Evolutionary conservation across 1,284 basidiomycete species (phyloP), one percentile per base, ranked within the genome.

Genomic region (Fistulinella staudtii): DNA sequence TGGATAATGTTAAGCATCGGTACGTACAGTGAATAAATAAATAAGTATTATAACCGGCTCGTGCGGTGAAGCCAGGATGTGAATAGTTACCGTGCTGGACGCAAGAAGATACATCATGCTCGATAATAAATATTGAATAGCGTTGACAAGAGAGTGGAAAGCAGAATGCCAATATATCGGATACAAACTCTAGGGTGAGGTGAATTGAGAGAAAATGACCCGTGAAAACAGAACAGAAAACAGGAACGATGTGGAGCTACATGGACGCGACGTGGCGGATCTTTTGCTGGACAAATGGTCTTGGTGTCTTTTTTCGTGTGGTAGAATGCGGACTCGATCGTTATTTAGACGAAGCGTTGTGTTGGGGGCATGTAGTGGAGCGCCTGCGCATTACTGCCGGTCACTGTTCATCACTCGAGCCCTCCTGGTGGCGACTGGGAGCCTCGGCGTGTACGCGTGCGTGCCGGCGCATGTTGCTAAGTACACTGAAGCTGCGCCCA

Each of bases 381-480:
- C 37, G 33, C 51, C 51, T 14, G 59, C 47, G 46, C 57, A 11
- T 36, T 61, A 64, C 29, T 64, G 54, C 36, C 54, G 55, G 34
- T 71, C 70, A 47, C 65, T 70, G 39, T 63, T 77, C 77, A 45
- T 78, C 75, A 45, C 68, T 70, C 28, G 66, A 67, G 35, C 65
- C 55, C 47, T 73, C 74, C 41, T 61, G 62, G 35, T 66, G 64
- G 51, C 65, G 68, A 41, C 55, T 56, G 18, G 63, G 49, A 33
- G 53, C 53, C 36, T 72, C 71, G n/a, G 65, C 71, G 57, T 89
- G 86, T 18, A 84, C 82, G 46, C 86, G 79, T 45, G 85, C 80
- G 61, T 90, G 87, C 45, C 87, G 74, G 48, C 87, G 82, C 88
- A 90, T 90, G 70, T 90, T 90, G 63, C 85, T 89, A 58, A 89